A percentile compares a stretch with the other conserved stretches of the same genome.
phyloP scores from a whole-genome alignment of 371 early-diverging fungal species.

The Saksenaea vasiformis region DNA sequence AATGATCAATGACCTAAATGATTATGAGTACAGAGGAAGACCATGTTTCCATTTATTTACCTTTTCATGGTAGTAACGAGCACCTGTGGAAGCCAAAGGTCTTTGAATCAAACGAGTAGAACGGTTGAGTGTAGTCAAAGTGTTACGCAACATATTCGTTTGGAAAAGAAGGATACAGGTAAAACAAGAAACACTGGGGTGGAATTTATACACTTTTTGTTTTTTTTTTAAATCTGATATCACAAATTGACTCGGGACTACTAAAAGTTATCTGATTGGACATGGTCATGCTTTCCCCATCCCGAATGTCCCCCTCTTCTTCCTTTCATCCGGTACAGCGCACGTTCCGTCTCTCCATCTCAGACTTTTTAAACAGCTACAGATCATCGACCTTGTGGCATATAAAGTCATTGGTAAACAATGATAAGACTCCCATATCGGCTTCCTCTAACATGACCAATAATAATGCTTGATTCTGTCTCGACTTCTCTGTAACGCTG shows the following conservation, averaged over 20 bases:
- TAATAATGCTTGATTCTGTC: too few relatives aligned
- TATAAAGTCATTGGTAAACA: too few relatives aligned
- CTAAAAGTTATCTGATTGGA: conserved; percentile 3
- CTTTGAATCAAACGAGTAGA: conserved; percentile 18
- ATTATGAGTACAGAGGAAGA: too few relatives aligned
- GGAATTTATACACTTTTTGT: background rate
- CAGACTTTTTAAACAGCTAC: background rate
- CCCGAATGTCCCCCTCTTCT: background rate
- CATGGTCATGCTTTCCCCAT: background rate
- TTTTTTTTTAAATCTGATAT: conserved; percentile 1
- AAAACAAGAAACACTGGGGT: conserved; percentile 8
- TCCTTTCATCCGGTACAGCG: conserved; percentile 3
- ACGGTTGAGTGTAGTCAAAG: conserved; percentile 12
- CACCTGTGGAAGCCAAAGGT: conserved; percentile 11
- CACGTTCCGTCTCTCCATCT: background rate
- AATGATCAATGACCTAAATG: conserved; percentile 85
- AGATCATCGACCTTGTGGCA: too few relatives aligned
- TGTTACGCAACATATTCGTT: conserved; percentile 18
- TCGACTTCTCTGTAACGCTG: too few relatives aligned
- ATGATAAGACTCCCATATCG: too few relatives aligned
- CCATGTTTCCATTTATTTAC: too few relatives aligned
- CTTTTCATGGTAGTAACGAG: conserved; percentile 26
- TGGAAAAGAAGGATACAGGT: conserved; percentile 7
- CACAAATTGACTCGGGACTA: background rate
- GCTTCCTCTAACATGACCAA: too few relatives aligned